phyloP scores from a whole-genome alignment of 441 rosid genomes.

The Syzygium malaccense region DNA sequence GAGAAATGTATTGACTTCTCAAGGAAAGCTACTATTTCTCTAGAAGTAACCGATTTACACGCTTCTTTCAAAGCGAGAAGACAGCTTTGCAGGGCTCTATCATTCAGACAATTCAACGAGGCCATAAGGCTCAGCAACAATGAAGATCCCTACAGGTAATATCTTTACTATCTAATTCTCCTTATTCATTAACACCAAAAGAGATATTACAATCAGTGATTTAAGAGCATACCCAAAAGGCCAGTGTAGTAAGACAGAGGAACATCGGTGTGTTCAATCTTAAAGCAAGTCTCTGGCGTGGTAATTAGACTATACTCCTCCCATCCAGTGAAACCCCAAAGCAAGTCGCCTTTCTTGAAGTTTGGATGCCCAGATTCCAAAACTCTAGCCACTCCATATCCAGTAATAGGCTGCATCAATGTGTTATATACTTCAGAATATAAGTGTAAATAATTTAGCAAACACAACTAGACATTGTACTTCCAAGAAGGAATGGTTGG shows the following conservation, averaged over 20 bases:
- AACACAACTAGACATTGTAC: conserved; percentile 5
- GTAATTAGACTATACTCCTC: background rate
- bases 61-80: background rate
- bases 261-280: background rate
- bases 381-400: background rate
- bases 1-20: background rate
- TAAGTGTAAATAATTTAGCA: background rate
- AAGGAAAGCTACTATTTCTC: background rate
- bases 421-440: background rate
- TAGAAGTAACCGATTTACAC: background rate
- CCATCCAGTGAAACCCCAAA: background rate
- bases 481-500: background rate
- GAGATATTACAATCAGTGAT: background rate
- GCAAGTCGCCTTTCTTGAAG: background rate
- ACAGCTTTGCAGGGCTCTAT: background rate
- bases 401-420: background rate
- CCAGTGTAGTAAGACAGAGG: background rate
- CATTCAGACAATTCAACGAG: background rate
- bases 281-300: background rate
- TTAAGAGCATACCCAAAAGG: background rate
- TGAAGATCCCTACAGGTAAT: background rate
- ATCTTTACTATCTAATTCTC: background rate
- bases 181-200: background rate
- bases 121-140: background rate
- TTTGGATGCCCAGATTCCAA: background rate